These are phyloP conservation scores for Simplicillium aogashimaense DNA, from an alignment of 2,329 filamentous ascomycete species.

Conservation along the genomic window DNA sequence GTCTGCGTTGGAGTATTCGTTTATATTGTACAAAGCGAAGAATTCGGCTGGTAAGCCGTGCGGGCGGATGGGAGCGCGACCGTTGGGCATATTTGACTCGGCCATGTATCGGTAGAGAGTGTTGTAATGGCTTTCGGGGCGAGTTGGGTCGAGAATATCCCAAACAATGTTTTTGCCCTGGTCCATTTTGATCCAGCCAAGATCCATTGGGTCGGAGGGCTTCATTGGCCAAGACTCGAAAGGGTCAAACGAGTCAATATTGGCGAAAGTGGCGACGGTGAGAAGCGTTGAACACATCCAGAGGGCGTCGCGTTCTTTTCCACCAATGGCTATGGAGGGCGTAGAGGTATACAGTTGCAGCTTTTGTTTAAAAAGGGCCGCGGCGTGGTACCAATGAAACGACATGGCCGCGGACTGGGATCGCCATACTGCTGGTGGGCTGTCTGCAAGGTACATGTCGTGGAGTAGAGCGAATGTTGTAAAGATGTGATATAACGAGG, in stretches of 20 bases:
- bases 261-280: slow-evolving; percentile 28
- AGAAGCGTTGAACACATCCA: slow-evolving; percentile 34
- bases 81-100: not conserved
- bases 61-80: slow-evolving; percentile 1
- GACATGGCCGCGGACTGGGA: slow-evolving; percentile 16
- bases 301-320: slow-evolving; percentile 28
- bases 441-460: not conserved
- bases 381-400: slow-evolving; percentile 31
- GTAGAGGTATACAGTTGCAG: slow-evolving; percentile 21
- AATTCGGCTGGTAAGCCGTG: slow-evolving; percentile 17
- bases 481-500: not conserved
- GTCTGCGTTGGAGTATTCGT: slow-evolving; percentile 7
- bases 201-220: slow-evolving; percentile 24
- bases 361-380: slow-evolving; percentile 29
- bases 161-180: slow-evolving; percentile 43
- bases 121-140: slow-evolving; percentile 32
- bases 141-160: slow-evolving; percentile 33
- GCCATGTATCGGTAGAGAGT: slow-evolving; percentile 9
- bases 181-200: slow-evolving; percentile 45
- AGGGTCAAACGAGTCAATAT: slow-evolving; percentile 27
- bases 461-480: not conserved
- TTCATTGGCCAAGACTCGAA: slow-evolving; percentile 45
- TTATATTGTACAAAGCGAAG: slow-evolving; percentile 12
- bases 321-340: not conserved
- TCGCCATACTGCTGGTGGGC: not conserved